A percentile compares a stretch with the other conserved stretches of the same genome.
phyloP scores from a whole-genome alignment of 305 asterid genomes.

The Ilex paraguariensis region DNA sequence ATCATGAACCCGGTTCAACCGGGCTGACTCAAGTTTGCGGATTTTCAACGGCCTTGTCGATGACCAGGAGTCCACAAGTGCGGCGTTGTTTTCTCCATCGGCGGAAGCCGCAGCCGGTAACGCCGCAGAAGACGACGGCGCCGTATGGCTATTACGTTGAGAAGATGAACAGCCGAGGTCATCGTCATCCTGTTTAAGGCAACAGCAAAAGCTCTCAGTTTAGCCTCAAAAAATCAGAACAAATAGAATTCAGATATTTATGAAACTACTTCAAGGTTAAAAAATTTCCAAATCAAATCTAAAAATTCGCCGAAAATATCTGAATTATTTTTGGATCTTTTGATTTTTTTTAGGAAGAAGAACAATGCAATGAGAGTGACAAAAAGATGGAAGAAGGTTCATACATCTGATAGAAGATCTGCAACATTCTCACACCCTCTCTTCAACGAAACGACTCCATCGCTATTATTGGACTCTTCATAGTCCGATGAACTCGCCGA shows the following conservation, averaged over 20 bases:
- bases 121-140: constrained; percentile 5
- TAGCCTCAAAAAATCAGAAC: not conserved
- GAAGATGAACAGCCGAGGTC: constrained; percentile 3
- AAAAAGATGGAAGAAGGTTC: not conserved
- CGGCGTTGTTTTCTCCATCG: not conserved
- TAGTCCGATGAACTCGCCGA: constrained; percentile 40
- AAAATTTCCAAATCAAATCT: too few species aligned
- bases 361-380: not conserved
- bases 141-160: not conserved
- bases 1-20: not conserved
- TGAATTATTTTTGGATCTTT: not conserved
- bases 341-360: not conserved
- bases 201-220: not conserved
- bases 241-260: too few species aligned
- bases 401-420: constrained; percentile 19
- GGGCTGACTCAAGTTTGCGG: constrained; percentile 1
- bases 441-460: constrained; percentile 5
- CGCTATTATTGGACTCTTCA: constrained; percentile 20
- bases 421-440: constrained; percentile 11
- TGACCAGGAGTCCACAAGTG: constrained; percentile 5
- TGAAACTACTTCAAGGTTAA: too few species aligned
- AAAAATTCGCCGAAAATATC: too few species aligned
- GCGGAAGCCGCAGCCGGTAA: not conserved
- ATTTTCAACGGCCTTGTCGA: constrained; percentile 16
- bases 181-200: not conserved